Percentiles rank a stretch among this genome's conserved stretches.
Conservation (phyloP, 2,329 filamentous ascomycete genomes). For the Talaromyces sp. region DNA sequence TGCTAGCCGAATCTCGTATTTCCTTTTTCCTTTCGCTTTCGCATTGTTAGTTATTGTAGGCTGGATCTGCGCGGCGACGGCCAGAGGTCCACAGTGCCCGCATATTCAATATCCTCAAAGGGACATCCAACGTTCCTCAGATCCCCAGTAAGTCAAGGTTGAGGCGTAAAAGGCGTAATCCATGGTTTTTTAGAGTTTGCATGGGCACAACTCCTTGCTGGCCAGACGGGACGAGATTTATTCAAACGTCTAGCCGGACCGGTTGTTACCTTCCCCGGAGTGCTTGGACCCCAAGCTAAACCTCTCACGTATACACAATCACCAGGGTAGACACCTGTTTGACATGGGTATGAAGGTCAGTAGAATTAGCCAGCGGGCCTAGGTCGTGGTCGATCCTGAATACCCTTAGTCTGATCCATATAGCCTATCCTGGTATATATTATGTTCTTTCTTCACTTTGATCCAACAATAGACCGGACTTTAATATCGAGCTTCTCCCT, state of each 20-base stretch:
- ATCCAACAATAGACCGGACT: background rate
- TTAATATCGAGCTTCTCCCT: constrained; percentile 1
- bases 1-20: background rate
- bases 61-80: background rate
- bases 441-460: background rate
- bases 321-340: background rate
- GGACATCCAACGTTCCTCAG: background rate
- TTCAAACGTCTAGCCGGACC: background rate
- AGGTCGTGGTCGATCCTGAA: constrained; percentile 12
- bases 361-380: background rate
- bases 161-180: background rate
- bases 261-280: constrained; percentile 7
- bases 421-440: constrained; percentile 7
- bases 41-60: background rate
- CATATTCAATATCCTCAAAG: background rate
- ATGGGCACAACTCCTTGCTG: constrained; percentile 17
- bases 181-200: constrained; percentile 16
- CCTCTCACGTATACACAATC: background rate
- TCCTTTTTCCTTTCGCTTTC: background rate
- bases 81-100: background rate
- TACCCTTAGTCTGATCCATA: background rate
- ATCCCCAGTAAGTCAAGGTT: background rate
- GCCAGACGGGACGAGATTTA: constrained; percentile 1
- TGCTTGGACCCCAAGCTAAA: constrained; percentile 12
- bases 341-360: background rate